Evolutionary conservation across 2,329 filamentous ascomycete species (phyloP), one percentile per base, ranked within the genome.

Genomic region (Alternaria brassicicola): DNA sequence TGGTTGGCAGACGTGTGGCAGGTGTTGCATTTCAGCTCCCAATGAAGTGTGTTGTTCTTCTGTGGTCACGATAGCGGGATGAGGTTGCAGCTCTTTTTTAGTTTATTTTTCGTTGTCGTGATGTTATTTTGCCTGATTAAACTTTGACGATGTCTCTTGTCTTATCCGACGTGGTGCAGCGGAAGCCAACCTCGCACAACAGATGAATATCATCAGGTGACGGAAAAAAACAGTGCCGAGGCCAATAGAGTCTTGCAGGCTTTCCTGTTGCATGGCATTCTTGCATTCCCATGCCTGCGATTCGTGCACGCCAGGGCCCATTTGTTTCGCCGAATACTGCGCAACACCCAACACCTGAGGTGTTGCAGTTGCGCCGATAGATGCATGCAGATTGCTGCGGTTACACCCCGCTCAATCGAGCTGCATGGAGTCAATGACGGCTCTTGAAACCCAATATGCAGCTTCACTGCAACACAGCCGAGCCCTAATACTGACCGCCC

Each of bases 361-460:
- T 47, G 30, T 47, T 47, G 19, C 31, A 47, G 30, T 23, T 31
- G 43, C 43, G 43, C 26, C 43, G 43, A 47, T n/a, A 10, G 8
- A 23, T 35, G 43, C 43, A 47, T 47, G 43, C 30, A 31, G 12
- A 19, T 33, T 23, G 19, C 28, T 35, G 43, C 30, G 19, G 43
- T 35, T 33, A 35, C 28, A 47, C 19, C 43, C 33, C 43, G 28
- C 30, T 33, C 43, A 35, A 15, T 28, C 33, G 19, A 3, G 13
- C 30, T 35, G 31, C 43, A 47, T 6, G 13, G 30, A 15, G 31
- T 33, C 28, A 25, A n/a, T 23, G 19, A 33, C 31, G 28, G 19
- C 30, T 47, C 43, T 47, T 47, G 28, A 8, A 47, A 47, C 43
- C 43, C 43, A 47, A 25, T n/a, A 47, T 47, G 43, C 43, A 10